A percentile compares a stretch with the other conserved stretches of the same genome.
Evolutionary conservation across 1,284 basidiomycete species (phyloP).

Genomic region (Golubevia sp.): DNA sequence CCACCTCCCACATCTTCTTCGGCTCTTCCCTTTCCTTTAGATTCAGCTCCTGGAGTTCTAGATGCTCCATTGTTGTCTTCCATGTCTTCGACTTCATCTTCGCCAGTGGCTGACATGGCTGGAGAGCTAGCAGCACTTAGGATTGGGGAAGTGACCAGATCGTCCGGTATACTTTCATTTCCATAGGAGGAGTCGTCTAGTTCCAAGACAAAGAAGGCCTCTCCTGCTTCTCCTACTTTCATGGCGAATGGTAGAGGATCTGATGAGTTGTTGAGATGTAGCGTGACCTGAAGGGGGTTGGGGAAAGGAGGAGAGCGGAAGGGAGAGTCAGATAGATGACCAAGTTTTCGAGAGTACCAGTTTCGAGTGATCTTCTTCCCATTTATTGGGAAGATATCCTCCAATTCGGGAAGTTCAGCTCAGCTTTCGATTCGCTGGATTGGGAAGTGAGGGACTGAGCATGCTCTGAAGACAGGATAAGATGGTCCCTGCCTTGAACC

Average conservation of each 20-base stretch:
- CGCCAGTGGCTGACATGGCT: background rate
- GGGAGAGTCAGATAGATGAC: background rate
- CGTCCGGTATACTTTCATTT: conserved; percentile 31
- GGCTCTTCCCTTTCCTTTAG: background rate
- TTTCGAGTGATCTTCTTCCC: too few species aligned
- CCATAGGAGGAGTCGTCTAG: conserved; percentile 37
- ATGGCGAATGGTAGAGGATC: conserved; percentile 58
- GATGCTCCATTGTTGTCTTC: conserved; percentile 1
- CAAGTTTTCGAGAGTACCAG: too few species aligned
- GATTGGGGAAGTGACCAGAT: conserved; percentile 57
- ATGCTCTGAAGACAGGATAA: too few species aligned
- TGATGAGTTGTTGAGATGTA: conserved; percentile 49
- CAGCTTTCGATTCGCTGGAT: too few species aligned
- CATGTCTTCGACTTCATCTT: background rate
- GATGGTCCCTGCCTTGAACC: too few species aligned
- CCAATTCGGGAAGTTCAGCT: too few species aligned
- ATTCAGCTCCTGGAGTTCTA: background rate
- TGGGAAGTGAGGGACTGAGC: too few species aligned
- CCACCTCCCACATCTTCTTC: conserved; percentile 27
- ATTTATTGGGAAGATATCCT: too few species aligned
- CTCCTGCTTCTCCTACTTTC: conserved; percentile 57
- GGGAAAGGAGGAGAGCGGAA: background rate
- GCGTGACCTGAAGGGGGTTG: conserved; percentile 17
- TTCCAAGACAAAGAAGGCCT: conserved; percentile 59
- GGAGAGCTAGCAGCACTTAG: conserved; percentile 5